Base-by-base conservation (phyloP, 2,329 filamentous ascomycete genomes). In the Monosporascus sp. region DNA sequence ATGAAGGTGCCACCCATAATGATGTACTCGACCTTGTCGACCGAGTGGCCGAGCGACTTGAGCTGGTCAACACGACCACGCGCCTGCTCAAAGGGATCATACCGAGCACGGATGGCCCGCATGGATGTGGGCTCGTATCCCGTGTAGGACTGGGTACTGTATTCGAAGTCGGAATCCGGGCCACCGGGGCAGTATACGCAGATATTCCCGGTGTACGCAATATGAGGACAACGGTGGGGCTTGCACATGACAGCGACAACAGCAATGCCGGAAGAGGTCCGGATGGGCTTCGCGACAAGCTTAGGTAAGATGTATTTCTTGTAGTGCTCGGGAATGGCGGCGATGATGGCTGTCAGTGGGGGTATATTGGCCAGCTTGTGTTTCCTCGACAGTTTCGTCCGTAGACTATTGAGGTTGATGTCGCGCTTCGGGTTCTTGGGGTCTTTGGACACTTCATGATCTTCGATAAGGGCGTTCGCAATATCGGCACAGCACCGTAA, bases 161-260 rank as follows among this genome's bases (percentile, higher is more conserved):
- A 99, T 72, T 99, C 94, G 65, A 99, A 99, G 68, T 99, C 95
- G 49, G 92, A 97, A 68, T 99, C 94, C 8, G 95, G 95, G 1
- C 94, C 94, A 61, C 94, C 94, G 9, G 94, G 94, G 68, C 94
- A 99, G 74, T 99, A 99, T 56, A 99, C 94, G 71, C 94, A 99
- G 58, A 99, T 97, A 69, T 99, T 99, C 58, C 94, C 94, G 0
- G 94, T 99, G 71, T 97, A 99, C 11, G 94, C 90, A 63, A 99
- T 99, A 68, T 99, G 94, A 19, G 94, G 94, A 67, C 94, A 99
- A 68, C 94, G 82, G 70, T 99, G 94, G 24, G 94, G 94, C 72
- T 99, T 99, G 81, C 94, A 97, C 94, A 99, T 99, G 62, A 99
- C 95, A 44, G 95, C 94, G 47, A 99, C 94, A 8, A 99, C 94